These are phyloP conservation scores for Globisporangium camurandrum DNA, from an alignment of 352 stramenopile genomes.

Conservation along the genomic window DNA sequence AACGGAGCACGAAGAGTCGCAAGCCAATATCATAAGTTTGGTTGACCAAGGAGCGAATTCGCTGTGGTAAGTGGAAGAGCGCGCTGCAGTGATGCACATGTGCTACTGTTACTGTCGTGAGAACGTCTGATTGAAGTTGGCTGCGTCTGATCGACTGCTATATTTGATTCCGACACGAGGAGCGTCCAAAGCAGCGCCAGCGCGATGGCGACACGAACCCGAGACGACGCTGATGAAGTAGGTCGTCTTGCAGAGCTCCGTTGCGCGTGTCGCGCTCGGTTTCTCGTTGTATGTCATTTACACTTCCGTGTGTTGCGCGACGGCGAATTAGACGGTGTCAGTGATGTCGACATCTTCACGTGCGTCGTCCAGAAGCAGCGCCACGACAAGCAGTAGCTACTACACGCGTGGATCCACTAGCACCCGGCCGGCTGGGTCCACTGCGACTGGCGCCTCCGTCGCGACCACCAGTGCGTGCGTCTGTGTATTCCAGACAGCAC, in stretches of 20 bases:
- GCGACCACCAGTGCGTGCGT: slow-evolving; percentile 31
- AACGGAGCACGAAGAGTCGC: not conserved
- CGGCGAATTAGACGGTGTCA: slow-evolving; percentile 14
- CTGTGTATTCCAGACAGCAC: not conserved
- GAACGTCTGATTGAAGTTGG: too few species aligned
- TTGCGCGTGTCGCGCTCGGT: not conserved
- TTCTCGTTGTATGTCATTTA: too few species aligned
- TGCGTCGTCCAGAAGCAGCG: slow-evolving; percentile 5
- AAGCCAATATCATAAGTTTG: too few species aligned
- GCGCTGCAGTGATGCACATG: too few species aligned
- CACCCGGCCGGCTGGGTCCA: not conserved
- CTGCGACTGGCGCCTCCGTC: slow-evolving; percentile 11
- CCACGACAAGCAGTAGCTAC: slow-evolving; percentile 8
- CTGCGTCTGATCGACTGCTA: too few species aligned
- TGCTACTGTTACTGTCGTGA: too few species aligned
- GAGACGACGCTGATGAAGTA: slow-evolving; percentile 1
- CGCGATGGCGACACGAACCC: not conserved
- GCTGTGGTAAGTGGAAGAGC: too few species aligned
- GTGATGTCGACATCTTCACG: slow-evolving; percentile 2
- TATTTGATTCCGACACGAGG: slow-evolving; percentile 3
- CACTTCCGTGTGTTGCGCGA: not conserved
- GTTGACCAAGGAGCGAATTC: too few species aligned
- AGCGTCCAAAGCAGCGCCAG: not conserved
- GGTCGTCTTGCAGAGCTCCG: too few species aligned
- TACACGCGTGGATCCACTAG: not conserved